Percentiles rank a stretch among this genome's conserved stretches.
Conservation (phyloP, 2,329 filamentous ascomycete genomes). For the Pseudocercospora macadamiae region DNA sequence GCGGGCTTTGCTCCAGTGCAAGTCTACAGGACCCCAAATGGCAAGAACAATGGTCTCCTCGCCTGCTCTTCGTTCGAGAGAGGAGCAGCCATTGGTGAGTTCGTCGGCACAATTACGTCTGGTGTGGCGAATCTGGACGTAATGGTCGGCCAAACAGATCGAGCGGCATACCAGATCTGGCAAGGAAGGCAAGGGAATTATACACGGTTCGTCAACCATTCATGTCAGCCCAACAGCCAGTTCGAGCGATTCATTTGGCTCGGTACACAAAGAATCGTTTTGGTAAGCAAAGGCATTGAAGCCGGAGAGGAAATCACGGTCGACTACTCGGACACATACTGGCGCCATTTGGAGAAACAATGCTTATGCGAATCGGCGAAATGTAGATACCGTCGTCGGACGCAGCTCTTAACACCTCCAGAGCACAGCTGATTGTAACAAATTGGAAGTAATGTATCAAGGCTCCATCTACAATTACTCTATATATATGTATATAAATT, state of each 20-base stretch:
- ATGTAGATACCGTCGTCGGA: constrained; percentile 49
- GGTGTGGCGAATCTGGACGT: constrained; percentile 58
- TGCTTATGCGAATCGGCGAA: constrained; percentile 59
- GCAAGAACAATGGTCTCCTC: constrained; percentile 58
- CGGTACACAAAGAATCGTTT: constrained; percentile 57
- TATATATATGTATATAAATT: constrained; percentile 9
- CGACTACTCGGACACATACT: constrained; percentile 62
- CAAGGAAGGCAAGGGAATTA: constrained; percentile 61
- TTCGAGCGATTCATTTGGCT: constrained; percentile 62
- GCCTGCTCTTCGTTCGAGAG: constrained; percentile 54
- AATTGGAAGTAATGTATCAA: background rate
- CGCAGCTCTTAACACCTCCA: constrained; percentile 13
- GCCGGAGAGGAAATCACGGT: constrained; percentile 60
- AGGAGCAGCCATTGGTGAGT: constrained; percentile 58
- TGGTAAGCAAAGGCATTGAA: constrained; percentile 59
- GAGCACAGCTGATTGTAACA: constrained; percentile 2
- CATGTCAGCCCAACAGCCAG: constrained; percentile 60
- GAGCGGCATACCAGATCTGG: constrained; percentile 60
- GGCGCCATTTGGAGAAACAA: constrained; percentile 57
- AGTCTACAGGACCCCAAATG: constrained; percentile 56
- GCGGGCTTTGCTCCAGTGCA: constrained; percentile 52
- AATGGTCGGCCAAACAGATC: constrained; percentile 50
- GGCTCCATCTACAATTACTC: background rate
- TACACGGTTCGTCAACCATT: constrained; percentile 63
- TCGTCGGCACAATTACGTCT: constrained; percentile 59